Percentiles rank a stretch among this genome's conserved stretches.
Evolutionary conservation across 2,329 filamentous ascomycete genomes (phyloP).

Genomic region (Neofusicoccum laricinum): DNA sequence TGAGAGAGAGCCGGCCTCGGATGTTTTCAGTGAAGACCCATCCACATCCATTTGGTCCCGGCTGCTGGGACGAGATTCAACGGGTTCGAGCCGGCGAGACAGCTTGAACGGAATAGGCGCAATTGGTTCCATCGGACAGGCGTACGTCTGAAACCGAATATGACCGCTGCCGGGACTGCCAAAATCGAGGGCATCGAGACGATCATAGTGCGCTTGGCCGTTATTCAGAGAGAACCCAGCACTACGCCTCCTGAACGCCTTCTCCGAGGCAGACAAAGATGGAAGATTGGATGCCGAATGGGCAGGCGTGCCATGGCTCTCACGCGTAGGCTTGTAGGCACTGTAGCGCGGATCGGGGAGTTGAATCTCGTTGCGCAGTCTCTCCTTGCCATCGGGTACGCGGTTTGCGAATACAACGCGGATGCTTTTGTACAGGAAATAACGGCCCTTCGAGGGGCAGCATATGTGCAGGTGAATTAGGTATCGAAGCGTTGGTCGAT

Average conservation of each 20-base stretch:
- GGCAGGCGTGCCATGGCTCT: constrained; percentile 30
- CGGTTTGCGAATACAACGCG: constrained; percentile 95
- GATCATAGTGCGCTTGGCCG: constrained; percentile 29
- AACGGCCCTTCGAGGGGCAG: constrained; percentile 76
- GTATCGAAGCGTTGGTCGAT: constrained; percentile 77
- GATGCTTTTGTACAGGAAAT: constrained; percentile 87
- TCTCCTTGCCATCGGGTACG: constrained; percentile 93
- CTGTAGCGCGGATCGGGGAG: constrained; percentile 84
- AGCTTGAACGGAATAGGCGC: constrained; percentile 26
- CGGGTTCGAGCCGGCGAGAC: constrained; percentile 19
- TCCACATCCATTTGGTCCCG: constrained; percentile 22
- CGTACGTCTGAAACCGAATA: not conserved
- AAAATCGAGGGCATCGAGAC: constrained; percentile 16
- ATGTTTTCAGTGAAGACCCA: constrained; percentile 24
- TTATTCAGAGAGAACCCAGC: constrained; percentile 31
- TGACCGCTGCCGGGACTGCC: not conserved
- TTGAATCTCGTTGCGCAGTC: constrained; percentile 83
- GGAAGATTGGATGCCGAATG: constrained; percentile 18
- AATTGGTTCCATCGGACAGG: constrained; percentile 16
- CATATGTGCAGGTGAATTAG: constrained; percentile 92
- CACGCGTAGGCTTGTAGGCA: constrained; percentile 68
- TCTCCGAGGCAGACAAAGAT: constrained; percentile 24
- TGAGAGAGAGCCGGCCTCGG: constrained; percentile 20
- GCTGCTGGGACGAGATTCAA: constrained; percentile 29
- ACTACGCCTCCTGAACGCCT: constrained; percentile 30